phyloP scores from a whole-genome alignment of 345 rosid species.

The Clausena lansium region DNA sequence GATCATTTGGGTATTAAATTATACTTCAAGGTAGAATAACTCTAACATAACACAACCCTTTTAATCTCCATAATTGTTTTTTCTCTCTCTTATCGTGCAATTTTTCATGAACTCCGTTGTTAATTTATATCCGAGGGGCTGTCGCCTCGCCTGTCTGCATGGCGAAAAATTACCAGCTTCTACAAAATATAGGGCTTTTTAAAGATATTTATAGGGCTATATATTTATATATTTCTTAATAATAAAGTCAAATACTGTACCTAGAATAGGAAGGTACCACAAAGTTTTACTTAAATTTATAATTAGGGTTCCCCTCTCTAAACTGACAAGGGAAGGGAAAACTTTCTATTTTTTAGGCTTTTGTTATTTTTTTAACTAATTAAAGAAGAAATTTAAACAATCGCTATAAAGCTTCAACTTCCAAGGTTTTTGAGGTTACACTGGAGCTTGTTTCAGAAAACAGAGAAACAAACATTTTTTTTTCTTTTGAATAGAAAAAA shows the following conservation, averaged over 20 bases:
- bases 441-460: neutral
- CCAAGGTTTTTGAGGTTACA: neutral
- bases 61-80: too few relatives aligned
- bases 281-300: conserved; percentile 8
- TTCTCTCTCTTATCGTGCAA: conserved; percentile 8
- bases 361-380: neutral
- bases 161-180: neutral
- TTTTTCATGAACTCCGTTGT: neutral
- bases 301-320: neutral
- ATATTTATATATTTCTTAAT: neutral
- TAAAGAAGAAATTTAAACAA: neutral
- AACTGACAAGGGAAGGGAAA: conserved; percentile 1
- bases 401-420: conserved; percentile 2
- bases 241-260: conserved; percentile 12
- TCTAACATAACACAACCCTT: too few relatives aligned
- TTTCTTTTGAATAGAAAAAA: too few relatives aligned
- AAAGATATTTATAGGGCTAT: neutral
- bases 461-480: too few relatives aligned
- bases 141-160: neutral
- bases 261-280: conserved; percentile 6
- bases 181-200: neutral
- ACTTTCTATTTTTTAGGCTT: neutral
- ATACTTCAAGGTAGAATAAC: too few relatives aligned
- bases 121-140: neutral
- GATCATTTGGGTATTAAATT: too few relatives aligned